A percentile compares a stretch with the other conserved stretches of the same genome.
Conservation (phyloP, 2,329 filamentous ascomycete genomes). For the Reticulascus tulasneorum region DNA sequence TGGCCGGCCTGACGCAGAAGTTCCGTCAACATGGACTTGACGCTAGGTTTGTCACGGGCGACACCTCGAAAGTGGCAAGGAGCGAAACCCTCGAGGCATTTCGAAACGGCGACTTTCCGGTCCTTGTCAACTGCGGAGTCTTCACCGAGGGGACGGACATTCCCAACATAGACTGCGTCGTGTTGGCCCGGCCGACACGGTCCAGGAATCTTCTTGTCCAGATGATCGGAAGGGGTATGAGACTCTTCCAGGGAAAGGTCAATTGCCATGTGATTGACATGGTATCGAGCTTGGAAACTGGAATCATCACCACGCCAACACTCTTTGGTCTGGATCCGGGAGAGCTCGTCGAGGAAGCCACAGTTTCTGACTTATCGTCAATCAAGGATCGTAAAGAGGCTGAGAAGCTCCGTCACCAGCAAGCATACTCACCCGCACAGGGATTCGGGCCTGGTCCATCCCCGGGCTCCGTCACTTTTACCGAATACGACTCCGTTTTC, state of each 20-base stretch:
- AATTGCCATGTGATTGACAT: constrained; percentile 96
- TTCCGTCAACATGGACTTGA: constrained; percentile 79
- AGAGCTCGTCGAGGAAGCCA: constrained; percentile 67
- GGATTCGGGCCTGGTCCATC: too few relatives aligned
- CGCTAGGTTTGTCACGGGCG: constrained; percentile 80
- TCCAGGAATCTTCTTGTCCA: constrained; percentile 93
- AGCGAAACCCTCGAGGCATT: constrained; percentile 72
- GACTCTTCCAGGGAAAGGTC: constrained; percentile 72
- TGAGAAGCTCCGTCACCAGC: constrained; percentile 31
- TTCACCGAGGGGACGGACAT: constrained; percentile 98
- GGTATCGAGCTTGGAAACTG: constrained; percentile 78
- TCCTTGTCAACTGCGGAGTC: constrained; percentile 90
- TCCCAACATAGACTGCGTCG: constrained; percentile 90
- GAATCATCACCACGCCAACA: constrained; percentile 86
- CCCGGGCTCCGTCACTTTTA: constrained; percentile 65
- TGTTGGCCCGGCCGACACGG: constrained; percentile 82
- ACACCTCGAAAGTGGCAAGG: constrained; percentile 67
- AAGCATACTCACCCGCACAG: constrained; percentile 10
- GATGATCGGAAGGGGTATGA: constrained; percentile 95
- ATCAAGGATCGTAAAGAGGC: constrained; percentile 46
- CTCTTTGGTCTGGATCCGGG: constrained; percentile 87
- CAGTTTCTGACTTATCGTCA: constrained; percentile 56
- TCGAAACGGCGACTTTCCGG: constrained; percentile 70
- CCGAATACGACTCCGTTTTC: constrained; percentile 87
- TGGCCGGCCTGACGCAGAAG: constrained; percentile 65